phyloP scores from a whole-genome alignment of 345 rosid species.

The Abelmoschus esculentus region DNA sequence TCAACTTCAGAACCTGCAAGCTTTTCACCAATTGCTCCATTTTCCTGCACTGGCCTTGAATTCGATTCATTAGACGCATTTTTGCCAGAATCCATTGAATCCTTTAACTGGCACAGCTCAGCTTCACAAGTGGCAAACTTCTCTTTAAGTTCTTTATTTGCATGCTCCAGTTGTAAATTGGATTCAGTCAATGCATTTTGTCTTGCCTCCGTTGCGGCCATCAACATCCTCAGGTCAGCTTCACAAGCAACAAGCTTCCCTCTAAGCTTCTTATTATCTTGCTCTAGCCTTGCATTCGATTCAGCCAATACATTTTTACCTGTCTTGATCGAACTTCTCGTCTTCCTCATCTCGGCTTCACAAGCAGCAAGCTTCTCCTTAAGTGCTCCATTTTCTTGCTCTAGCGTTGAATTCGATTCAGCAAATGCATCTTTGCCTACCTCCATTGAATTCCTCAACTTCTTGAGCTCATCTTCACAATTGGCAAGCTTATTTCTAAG shows the following conservation, averaged over 20 bases:
- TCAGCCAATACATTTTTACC: neutral
- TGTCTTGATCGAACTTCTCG: neutral
- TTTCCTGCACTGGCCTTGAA: neutral
- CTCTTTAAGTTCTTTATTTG: neutral
- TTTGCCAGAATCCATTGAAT: neutral
- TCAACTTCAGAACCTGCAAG: neutral
- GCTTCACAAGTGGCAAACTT: neutral
- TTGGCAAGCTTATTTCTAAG: neutral
- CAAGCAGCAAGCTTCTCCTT: neutral
- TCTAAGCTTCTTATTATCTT: neutral
- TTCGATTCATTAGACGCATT: neutral
- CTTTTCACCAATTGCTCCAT: neutral
- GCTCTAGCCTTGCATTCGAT: neutral
- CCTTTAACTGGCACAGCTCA: neutral
- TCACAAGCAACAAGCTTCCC: neutral
- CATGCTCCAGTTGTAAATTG: neutral
- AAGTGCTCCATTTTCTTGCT: neutral
- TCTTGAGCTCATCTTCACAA: neutral
- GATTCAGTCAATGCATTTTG: neutral
- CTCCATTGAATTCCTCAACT: neutral
- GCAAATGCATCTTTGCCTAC: neutral
- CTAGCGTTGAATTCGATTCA: neutral
- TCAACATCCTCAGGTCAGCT: neutral
- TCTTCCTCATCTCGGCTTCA: neutral
- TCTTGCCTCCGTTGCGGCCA: neutral